These are phyloP conservation scores for Sporothrix mexicana DNA, from an alignment of 2,329 filamentous ascomycete species.

Conservation along the genomic window DNA sequence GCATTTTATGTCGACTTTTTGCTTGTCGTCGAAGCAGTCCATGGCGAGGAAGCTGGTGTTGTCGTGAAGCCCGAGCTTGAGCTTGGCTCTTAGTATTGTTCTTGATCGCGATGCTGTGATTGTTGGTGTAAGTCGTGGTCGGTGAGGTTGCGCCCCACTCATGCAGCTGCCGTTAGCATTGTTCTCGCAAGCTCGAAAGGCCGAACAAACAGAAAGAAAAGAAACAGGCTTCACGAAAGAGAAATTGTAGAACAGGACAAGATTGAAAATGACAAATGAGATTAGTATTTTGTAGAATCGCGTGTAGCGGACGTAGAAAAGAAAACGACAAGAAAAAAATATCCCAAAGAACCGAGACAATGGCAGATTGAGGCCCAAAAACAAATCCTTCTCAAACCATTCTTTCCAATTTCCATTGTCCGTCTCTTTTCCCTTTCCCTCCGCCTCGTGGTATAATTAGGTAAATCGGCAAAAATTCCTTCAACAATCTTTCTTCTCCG, in stretches of 20 bases:
- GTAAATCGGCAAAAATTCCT: not conserved
- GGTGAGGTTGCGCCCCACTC: not conserved
- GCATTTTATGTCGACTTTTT: not conserved
- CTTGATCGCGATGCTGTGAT: constrained; percentile 12
- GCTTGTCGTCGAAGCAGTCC: too few relatives aligned
- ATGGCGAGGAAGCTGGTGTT: too few relatives aligned
- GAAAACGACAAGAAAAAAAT: not conserved
- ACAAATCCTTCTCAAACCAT: not conserved
- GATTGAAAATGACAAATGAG: constrained; percentile 12
- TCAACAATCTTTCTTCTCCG: not conserved
- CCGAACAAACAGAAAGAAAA: not conserved
- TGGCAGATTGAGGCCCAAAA: not conserved
- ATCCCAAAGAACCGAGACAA: constrained; percentile 14
- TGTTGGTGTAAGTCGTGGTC: constrained; percentile 5
- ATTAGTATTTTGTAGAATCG: constrained; percentile 23
- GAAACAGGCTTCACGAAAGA: not conserved
- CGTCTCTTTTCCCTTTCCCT: not conserved
- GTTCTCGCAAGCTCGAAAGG: not conserved
- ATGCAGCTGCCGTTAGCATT: constrained; percentile 1
- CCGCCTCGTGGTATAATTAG: constrained; percentile 22
- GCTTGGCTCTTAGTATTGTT: constrained; percentile 23
- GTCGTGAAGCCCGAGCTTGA: not conserved
- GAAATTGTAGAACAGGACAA: too few relatives aligned
- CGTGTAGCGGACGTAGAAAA: constrained; percentile 2
- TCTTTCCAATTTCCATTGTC: not conserved